Evolutionary conservation across 495 filamentous ascomycete genomes (phyloP).

Genomic region (Podospora anserina): DNA sequence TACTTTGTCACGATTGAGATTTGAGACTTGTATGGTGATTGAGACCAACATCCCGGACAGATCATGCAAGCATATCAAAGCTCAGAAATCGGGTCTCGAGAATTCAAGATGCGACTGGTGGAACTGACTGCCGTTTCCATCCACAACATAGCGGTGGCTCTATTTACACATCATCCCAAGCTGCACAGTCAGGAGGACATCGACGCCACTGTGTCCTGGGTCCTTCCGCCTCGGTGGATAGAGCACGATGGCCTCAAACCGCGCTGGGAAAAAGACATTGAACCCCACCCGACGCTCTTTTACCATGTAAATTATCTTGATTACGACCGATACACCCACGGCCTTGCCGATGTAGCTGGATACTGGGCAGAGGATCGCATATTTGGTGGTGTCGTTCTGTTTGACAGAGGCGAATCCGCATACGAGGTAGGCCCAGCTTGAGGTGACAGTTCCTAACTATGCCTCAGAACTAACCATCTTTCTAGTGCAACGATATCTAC

Average conservation of each 20-base stretch:
- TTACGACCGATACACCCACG: constrained; percentile 9
- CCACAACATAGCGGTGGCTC: constrained; percentile 13
- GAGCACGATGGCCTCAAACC: background rate
- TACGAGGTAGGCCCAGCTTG: background rate
- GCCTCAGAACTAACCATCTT: no score
- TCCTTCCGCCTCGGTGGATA: constrained; percentile 4
- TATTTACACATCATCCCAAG: constrained; percentile 4
- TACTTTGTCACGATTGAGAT: constrained; percentile 5
- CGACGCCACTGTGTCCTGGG: constrained; percentile 7
- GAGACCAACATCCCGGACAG: background rate
- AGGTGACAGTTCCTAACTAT: no score
- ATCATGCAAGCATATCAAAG: constrained; percentile 12
- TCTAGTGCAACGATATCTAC: constrained; percentile 13
- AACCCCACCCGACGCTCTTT: constrained; percentile 5
- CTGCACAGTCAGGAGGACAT: constrained; percentile 14
- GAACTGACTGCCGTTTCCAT: constrained; percentile 7
- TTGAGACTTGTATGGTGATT: background rate
- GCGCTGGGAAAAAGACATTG: background rate
- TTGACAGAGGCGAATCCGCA: constrained; percentile 9
- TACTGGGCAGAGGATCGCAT: constrained; percentile 19
- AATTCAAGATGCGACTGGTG: constrained; percentile 14
- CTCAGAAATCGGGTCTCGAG: background rate
- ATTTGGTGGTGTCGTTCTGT: constrained; percentile 4
- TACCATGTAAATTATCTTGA: constrained; percentile 12
- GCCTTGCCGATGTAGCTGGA: constrained; percentile 8